Base-by-base conservation (phyloP, 306 rosid species). In the Erythrophleum fordii region DNA sequence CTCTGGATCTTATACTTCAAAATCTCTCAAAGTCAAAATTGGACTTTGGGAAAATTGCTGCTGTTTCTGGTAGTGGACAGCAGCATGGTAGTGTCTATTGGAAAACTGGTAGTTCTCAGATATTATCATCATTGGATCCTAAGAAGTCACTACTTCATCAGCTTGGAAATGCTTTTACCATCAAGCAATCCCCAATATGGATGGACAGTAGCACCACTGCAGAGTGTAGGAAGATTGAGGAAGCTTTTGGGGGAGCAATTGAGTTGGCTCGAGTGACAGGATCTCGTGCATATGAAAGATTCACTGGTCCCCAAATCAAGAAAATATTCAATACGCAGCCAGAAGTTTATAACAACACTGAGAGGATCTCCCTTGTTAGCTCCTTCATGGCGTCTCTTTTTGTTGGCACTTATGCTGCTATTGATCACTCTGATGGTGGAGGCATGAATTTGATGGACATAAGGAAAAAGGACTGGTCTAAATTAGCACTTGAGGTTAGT, bases 401-500 rank as follows among this genome's bases (percentile, higher is more conserved):
- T 8, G 34, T 90, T 25, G 99, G 99, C 9, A 74, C 64, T 51
- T 88, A 95, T 86, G 96, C 99, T 71, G 84, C 87, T 60, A 91
- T 95, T 81, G 99, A 95, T 85, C 91, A 95, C 82, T 64, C 98
- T 77, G 99, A 95, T 69, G 98, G 94, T 77, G 91, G 66, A 0
- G 99, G 99, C 88, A 95, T 95, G 99, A 95, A 95, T 85, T 89
- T 95, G 82, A 95, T 95, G 99, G 98, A 95, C 70, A 72, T 95
- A 20, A 86, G 81, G 85, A 76, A 81, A 84, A 88, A 92, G 83
- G 66, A 87, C 10, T 95, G 99, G 99, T 90, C 91, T 75, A 84
- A 83, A 60, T 70, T 37, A 23, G 91, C 87, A 58, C 89, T 95
- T 73, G 92, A 95, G 99, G 98, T 95, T 79, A 44, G 78, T 74